phyloP scores from a whole-genome alignment of 176 grass and related monocot genomes.

The Tillandsia fasciculata region DNA sequence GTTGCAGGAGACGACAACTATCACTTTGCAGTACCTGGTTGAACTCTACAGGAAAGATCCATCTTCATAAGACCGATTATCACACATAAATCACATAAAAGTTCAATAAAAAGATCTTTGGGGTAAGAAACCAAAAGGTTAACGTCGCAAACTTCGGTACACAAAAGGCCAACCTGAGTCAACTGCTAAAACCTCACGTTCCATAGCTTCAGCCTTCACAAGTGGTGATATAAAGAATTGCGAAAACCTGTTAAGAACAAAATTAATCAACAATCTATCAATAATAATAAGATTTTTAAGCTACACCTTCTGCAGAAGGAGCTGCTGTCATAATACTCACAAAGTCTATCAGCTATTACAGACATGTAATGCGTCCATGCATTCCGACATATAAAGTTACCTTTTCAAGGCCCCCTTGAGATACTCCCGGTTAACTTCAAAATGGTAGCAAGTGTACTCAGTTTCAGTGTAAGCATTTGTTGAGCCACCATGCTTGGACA shows the following conservation, averaged over 20 bases:
- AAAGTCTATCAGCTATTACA: neutral
- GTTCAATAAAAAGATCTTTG: neutral
- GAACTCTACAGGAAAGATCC: conserved; percentile 46
- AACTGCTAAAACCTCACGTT: conserved; percentile 83
- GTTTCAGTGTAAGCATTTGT: conserved; percentile 96
- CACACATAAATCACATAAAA: neutral
- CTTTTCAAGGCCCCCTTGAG: conserved; percentile 85
- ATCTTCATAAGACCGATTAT: neutral
- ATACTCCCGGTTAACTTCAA: conserved; percentile 75
- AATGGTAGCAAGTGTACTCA: conserved; percentile 91
- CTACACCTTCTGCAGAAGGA: neutral
- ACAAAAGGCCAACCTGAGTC: conserved; percentile 63
- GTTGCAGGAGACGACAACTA: conserved; percentile 62
- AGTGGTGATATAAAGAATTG: conserved; percentile 97
- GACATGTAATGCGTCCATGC: neutral
- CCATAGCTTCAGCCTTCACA: conserved; percentile 93
- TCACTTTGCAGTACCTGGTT: conserved; percentile 91
- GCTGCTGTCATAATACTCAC: neutral
- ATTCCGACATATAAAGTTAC: conserved; percentile 23
- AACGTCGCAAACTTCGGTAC: neutral
- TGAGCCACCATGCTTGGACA: conserved; percentile 88
- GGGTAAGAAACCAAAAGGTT: neutral
- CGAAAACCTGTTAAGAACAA: conserved; percentile 59
- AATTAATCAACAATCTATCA: conserved; percentile 25
- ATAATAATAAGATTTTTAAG: conserved; percentile 19